Evolutionary conservation across 208 protist genomes (phyloP), one percentile per base, ranked within the genome.

Genomic region (Trypanosoma cruzi): DNA sequence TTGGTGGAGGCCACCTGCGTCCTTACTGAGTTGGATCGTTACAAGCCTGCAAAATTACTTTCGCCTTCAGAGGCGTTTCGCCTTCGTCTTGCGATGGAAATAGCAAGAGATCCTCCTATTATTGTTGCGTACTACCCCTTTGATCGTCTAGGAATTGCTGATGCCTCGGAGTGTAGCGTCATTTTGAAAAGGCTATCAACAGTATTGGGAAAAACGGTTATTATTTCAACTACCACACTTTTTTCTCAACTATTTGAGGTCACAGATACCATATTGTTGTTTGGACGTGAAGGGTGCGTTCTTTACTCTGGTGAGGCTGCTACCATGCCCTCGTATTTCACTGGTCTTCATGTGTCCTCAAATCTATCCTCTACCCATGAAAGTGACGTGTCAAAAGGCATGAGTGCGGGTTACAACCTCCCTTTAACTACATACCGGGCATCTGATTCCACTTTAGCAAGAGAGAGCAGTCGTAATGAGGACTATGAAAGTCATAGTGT

Each of bases 31-130:
- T 64, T 91, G 4, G 72, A 82, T 52, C 57, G 66, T 4, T 22
- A n/a, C n/a, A 73, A 68, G 7, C 72, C 49, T 52, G 68, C 82
- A 2, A 60, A 57, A 29, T 67, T 68, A 24, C 73, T 91, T 16
- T 72, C 62, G 22, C 60, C 61, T 58, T 66, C 63, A 53, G 82
- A 83, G 64, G 54, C 54, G 60, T 83, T 91, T 52, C 73, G 77
- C 26, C 72, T 91, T 66, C 73, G 72, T 64, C 60, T 91, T 40
- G 85, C 77, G 2, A 76, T 88, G 71, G 85, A 91, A 75, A 67
- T 91, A 31, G 71, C 85, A 24, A 73, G 84, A 37, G 82, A 91
- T 64, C 72, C 82, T 31, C 79, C 85, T 18, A 67, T 84, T 24
- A 60, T 91, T 29, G 61, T 88, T 28, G 66, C 79, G 18, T 64